A percentile compares a stretch with the other conserved stretches of the same genome.
Evolutionary conservation across 441 rosid genomes (phyloP).

Genomic region (Erodium trifolium): DNA sequence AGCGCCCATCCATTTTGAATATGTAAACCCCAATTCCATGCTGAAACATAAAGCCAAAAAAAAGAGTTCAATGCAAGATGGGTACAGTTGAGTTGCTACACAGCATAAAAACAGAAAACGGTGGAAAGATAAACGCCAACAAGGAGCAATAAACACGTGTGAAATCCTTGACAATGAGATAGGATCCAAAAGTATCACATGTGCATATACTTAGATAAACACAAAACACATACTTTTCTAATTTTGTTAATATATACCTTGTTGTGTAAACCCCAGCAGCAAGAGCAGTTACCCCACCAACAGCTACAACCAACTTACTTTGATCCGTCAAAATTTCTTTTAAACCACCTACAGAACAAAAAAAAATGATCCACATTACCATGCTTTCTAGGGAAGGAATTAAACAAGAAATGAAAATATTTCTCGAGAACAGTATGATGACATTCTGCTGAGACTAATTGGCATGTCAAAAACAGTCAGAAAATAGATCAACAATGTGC

Average conservation of each 20-base stretch:
- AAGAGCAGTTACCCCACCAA: constrained; percentile 91
- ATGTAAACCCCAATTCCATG: too few species aligned
- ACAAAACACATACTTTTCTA: not conserved
- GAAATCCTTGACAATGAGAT: not conserved
- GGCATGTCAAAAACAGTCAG: not conserved
- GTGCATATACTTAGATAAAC: not conserved
- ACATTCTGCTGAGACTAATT: not conserved
- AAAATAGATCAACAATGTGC: not conserved
- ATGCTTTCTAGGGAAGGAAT: constrained; percentile 4
- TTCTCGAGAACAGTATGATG: not conserved
- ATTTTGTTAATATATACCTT: constrained; percentile 39
- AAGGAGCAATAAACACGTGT: not conserved
- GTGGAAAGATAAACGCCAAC: not conserved
- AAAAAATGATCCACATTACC: constrained; percentile 14
- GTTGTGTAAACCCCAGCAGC: constrained; percentile 97
- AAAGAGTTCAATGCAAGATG: too few species aligned
- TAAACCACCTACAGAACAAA: constrained; percentile 54
- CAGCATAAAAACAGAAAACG: not conserved
- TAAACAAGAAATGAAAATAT: not conserved
- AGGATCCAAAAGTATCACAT: too few species aligned
- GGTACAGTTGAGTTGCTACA: not conserved
- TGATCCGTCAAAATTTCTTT: constrained; percentile 89
- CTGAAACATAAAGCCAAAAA: too few species aligned
- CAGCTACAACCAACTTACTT: constrained; percentile 81
- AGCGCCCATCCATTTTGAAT: too few species aligned